Conservation (phyloP, 148 eudicot species). For the Rhododendron griersonianum region DNA sequence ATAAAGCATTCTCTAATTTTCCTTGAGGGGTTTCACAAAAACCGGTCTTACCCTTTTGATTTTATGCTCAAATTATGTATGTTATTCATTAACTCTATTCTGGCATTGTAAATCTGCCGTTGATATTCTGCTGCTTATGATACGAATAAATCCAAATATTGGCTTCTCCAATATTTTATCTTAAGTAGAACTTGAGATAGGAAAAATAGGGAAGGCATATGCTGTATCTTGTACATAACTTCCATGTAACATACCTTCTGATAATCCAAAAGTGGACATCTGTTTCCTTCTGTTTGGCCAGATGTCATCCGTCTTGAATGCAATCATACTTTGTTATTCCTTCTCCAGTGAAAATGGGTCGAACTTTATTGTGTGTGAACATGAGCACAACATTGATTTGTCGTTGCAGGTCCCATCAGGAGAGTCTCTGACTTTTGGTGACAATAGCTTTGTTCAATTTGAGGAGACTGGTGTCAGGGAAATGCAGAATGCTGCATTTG, state of each 20-base stretch:
- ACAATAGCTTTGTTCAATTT: constrained; percentile 63
- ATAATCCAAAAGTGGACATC: neutral
- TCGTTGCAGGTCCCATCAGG: constrained; percentile 84
- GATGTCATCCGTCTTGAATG: neutral
- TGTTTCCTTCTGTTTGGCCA: neutral
- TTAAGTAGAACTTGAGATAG: neutral
- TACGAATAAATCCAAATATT: neutral
- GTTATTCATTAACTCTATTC: neutral
- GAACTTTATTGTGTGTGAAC: neutral
- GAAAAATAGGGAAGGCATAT: too few species aligned
- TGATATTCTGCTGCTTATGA: neutral
- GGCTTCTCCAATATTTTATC: neutral
- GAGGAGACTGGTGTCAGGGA: constrained; percentile 84
- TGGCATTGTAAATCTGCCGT: neutral
- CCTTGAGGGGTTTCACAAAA: neutral
- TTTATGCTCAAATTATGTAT: neutral
- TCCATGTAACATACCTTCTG: neutral
- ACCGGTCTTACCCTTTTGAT: neutral
- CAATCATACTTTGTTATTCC: neutral
- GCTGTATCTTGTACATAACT: neutral
- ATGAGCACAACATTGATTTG: constrained; percentile 1
- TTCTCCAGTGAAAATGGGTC: neutral
- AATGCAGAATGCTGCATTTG: constrained; percentile 88
- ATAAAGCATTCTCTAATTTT: neutral
- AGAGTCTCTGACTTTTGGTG: constrained; percentile 73